Base-by-base conservation (phyloP, 1,284 basidiomycete species). In the Pseudozyma flocculosa region DNA sequence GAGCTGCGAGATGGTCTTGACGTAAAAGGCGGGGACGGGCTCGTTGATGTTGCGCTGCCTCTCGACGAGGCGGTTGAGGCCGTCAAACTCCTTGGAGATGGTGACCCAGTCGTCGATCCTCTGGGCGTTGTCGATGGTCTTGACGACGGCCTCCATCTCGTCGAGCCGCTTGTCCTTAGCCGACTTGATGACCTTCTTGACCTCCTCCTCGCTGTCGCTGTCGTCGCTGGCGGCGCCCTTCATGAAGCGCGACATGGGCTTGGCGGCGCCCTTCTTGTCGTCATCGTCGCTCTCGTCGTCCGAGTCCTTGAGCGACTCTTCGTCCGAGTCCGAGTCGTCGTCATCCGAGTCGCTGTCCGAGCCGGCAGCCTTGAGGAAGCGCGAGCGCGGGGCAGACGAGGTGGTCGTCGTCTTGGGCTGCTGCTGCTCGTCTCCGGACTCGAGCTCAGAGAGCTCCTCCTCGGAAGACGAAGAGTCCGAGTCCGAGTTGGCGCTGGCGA, bases 41-140 rank as follows among this genome's bases (percentile, higher is more conserved):
- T 95, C 92, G 32, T 87, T 84, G 29, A 89, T 84, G 64, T 78
- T 89, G 77, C 88, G 88, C 78, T 94, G 91, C 54, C 90, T 86
- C 76, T 90, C 87, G 62, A 93, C 87, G 81, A 97, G 88, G 46
- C 93, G 89, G 48, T 85, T 81, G 50, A 99, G 84, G 79, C 94
- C 95, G 82, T 99, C 95, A 79, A 94, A 96, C 81, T 98, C 95
- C 68, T 85, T 87, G 40, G 88, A 89, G 72, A 93, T 95, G 32
- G 87, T 87, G 21, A 88, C 87, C 95, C 95, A 99, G 81, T 99
- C 92, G 45, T 80, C 78, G 72, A 93, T 94, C 82, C 92, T 94
- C 69, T 92, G 83, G 23, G 88, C 92, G 79, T 98, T 98, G 52
- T 95, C 90, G 81, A 98, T 94, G 45, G 83, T 83, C 81, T 89